These are phyloP conservation scores for Xylaria sp. DNA, from an alignment of 2,329 filamentous ascomycete genomes.

Conservation along the genomic window DNA sequence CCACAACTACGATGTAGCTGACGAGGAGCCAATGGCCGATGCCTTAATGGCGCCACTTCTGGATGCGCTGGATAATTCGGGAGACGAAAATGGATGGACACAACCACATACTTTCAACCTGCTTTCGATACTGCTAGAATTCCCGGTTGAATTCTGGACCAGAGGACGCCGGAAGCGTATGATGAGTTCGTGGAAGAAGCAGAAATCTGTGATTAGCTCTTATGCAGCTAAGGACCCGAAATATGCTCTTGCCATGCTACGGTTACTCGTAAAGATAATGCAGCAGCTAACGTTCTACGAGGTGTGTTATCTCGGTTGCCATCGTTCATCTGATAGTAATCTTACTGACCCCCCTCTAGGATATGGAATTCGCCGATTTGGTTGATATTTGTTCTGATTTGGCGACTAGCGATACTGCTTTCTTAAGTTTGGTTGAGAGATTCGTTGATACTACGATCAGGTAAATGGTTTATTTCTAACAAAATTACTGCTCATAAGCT, in stretches of 20 bases:
- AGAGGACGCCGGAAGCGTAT: conserved; percentile 49
- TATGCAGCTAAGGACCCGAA: conserved; percentile 38
- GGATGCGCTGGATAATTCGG: conserved; percentile 42
- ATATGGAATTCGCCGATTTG: conserved; percentile 49
- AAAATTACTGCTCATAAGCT: conserved; percentile 22
- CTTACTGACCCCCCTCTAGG: conserved; percentile 39
- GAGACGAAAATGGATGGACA: conserved; percentile 43
- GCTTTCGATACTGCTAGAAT: conserved; percentile 44
- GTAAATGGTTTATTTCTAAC: conserved; percentile 37
- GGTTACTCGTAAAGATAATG: conserved; percentile 47
- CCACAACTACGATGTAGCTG: conserved; percentile 43
- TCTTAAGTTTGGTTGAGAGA: conserved; percentile 42
- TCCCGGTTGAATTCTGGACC: conserved; percentile 46
- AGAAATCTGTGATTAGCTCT: conserved; percentile 40
- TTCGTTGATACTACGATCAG: conserved; percentile 46
- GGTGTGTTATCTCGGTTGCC: conserved; percentile 37
- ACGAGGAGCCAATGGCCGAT: conserved; percentile 46
- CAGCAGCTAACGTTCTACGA: conserved; percentile 51
- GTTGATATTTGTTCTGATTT: conserved; percentile 43
- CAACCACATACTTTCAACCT: conserved; percentile 40
- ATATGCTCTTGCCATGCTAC: conserved; percentile 43
- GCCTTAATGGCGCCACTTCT: conserved; percentile 45
- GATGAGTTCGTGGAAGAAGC: conserved; percentile 50
- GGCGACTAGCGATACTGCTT: conserved; percentile 29
- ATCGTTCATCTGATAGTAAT: not conserved